A percentile compares a stretch with the other conserved stretches of the same genome.
These are phyloP conservation scores for Trichoderma reesei DNA, from an alignment of 495 filamentous ascomycete genomes.

Conservation along the genomic window DNA sequence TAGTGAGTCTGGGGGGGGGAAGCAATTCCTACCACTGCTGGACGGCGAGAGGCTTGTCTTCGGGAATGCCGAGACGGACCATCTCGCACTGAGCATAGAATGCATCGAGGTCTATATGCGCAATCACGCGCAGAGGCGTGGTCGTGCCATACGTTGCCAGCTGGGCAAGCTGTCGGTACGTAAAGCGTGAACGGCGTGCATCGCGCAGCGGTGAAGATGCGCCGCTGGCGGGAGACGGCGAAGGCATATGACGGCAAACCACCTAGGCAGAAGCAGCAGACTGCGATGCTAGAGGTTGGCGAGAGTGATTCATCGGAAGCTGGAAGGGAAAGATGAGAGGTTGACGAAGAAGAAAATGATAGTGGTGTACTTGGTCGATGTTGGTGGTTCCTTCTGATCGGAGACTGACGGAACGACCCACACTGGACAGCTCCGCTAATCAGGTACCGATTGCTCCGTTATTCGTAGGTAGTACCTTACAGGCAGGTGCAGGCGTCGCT, in stretches of 20 bases:
- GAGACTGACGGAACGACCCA: background rate
- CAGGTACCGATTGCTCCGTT: too few relatives aligned
- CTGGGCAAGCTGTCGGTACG: conserved; percentile 69
- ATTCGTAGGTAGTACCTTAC: too few relatives aligned
- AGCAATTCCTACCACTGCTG: conserved; percentile 69
- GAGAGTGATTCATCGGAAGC: background rate
- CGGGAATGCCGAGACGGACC: conserved; percentile 65
- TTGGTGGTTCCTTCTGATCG: background rate
- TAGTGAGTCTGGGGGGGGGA: too few relatives aligned
- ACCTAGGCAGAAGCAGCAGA: background rate
- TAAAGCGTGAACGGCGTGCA: conserved; percentile 57
- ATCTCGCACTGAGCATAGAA: conserved; percentile 98
- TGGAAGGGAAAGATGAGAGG: background rate
- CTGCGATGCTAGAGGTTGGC: background rate
- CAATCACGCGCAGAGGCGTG: conserved; percentile 75
- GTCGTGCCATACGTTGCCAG: conserved; percentile 59
- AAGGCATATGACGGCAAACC: background rate
- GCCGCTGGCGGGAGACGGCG: conserved; percentile 3
- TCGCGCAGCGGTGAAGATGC: background rate
- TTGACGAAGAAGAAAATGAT: background rate
- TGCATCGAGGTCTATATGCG: conserved; percentile 92
- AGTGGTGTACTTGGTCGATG: background rate
- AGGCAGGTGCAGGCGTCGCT: too few relatives aligned
- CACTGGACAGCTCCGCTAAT: background rate
- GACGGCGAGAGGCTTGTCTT: conserved; percentile 79